A percentile compares a stretch with the other conserved stretches of the same genome.
These are phyloP conservation scores for Plasmodium gonderi DNA, from an alignment of 169 alveolate species.

Conservation along the genomic window DNA sequence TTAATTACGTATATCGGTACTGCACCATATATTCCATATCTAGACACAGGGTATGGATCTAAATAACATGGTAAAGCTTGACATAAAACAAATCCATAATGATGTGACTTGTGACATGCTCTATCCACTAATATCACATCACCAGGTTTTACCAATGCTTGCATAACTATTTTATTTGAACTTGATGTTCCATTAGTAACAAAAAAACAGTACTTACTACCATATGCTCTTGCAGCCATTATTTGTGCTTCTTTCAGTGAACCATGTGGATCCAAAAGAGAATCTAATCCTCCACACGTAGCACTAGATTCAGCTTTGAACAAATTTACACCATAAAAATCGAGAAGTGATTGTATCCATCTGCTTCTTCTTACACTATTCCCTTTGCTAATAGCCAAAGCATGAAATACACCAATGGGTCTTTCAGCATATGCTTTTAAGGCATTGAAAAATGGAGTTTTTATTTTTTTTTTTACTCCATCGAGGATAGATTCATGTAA, in stretches of 20 bases:
- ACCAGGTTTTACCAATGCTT: slow-evolving; percentile 80
- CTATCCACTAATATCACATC: slow-evolving; percentile 83
- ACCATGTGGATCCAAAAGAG: slow-evolving; percentile 83
- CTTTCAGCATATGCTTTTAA: slow-evolving; percentile 79
- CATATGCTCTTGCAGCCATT: slow-evolving; percentile 82
- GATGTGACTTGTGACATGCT: slow-evolving; percentile 84
- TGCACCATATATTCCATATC: slow-evolving; percentile 80
- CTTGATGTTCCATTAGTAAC: slow-evolving; percentile 84
- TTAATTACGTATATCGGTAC: slow-evolving; percentile 77
- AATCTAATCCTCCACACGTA: slow-evolving; percentile 84
- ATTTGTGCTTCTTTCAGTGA: slow-evolving; percentile 80
- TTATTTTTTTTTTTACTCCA: slow-evolving; percentile 76
- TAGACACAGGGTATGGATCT: slow-evolving; percentile 81
- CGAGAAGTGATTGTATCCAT: slow-evolving; percentile 79
- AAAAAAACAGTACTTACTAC: slow-evolving; percentile 79
- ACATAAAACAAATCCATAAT: slow-evolving; percentile 79
- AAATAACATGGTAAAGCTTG: slow-evolving; percentile 81
- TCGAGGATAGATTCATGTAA: slow-evolving; percentile 80
- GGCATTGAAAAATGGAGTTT: slow-evolving; percentile 81
- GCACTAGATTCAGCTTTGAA: slow-evolving; percentile 83
- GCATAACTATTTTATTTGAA: slow-evolving; percentile 79
- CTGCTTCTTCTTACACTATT: slow-evolving; percentile 77
- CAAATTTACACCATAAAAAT: slow-evolving; percentile 80
- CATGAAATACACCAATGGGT: slow-evolving; percentile 85
- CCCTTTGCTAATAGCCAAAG: slow-evolving; percentile 82